Evolutionary conservation across 1,284 basidiomycete genomes (phyloP), one percentile per base, ranked within the genome.

Genomic region (Anthracocystis walkeri): DNA sequence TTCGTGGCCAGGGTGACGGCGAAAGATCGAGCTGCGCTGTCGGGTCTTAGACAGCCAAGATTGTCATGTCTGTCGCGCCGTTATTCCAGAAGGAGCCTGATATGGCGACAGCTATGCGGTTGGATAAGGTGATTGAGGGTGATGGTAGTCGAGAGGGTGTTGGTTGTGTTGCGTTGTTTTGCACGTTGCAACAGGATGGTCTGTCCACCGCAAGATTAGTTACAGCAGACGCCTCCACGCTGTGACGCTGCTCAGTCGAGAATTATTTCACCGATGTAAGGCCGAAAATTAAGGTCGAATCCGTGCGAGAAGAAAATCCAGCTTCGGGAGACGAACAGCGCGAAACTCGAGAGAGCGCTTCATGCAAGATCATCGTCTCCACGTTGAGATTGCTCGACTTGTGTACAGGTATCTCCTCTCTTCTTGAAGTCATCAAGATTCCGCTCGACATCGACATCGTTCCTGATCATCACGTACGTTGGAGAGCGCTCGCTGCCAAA

Each of bases 331-430:
- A 48, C 44, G 66, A 61, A 44, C 45, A 55, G 29, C 35, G 48
- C 23, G 48, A 63, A 63, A 16, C 16, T 38, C 42, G 42, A 51
- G 31, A 46, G 49, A 44, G 31, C 41, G 51, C 25, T 60, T 70
- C 42, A 64, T 70, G 67, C 67, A 70, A 52, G 41, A 33, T 20
- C 38, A 27, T 64, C 58, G 41, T 71, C 68, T 71, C 68, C 68
- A 71, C 54, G 35, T 50, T 18, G 14, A 52, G 21, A 16, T 5
- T 21, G 33, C 4, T 41, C 27, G 8, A 29, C 29, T 8, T 29
- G n/a, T 29, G 29, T 10, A n/a, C n/a, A n/a, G 38, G 35, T 38
- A 50, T 50, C 20, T 25, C 10, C 41, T 42, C 16, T 40, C 35
- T 41, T 58, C 48, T 41, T 45, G 25, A 18, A n/a, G 54, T 31